Conservation (phyloP, 2,329 filamentous ascomycete genomes). For the Sarocladiaceae sp. region DNA sequence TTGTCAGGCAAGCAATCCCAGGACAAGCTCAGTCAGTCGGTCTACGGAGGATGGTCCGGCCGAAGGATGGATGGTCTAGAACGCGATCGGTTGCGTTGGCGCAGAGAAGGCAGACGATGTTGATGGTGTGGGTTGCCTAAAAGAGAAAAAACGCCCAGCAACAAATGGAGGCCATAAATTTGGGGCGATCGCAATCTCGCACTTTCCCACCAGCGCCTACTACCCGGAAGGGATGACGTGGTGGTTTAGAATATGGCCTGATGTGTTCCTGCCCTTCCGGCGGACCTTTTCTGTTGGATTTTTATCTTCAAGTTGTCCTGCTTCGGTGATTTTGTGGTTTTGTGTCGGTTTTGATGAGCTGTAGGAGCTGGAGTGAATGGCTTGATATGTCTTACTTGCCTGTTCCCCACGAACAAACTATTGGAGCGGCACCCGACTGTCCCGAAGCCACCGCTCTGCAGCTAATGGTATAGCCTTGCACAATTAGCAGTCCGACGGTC, state of each 20-base stretch:
- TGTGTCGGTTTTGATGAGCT: too few species aligned
- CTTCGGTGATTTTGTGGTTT: too few species aligned
- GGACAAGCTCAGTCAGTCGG: neutral
- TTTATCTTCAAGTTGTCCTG: too few species aligned
- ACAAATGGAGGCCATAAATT: neutral
- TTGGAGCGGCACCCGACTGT: too few species aligned
- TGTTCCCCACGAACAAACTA: too few species aligned
- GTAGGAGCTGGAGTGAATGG: neutral
- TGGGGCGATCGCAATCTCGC: constrained; percentile 3
- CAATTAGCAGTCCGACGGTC: neutral
- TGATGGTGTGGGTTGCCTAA: neutral
- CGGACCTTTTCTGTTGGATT: too few species aligned
- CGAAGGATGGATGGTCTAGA: constrained; percentile 5
- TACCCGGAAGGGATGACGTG: constrained; percentile 1
- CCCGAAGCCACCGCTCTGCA: too few species aligned
- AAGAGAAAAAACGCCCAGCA: neutral
- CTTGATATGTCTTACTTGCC: too few species aligned
- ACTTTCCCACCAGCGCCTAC: too few species aligned
- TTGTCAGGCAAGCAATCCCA: too few species aligned
- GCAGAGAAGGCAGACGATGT: neutral
- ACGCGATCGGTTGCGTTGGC: constrained; percentile 5
- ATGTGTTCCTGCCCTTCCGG: too few species aligned
- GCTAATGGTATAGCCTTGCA: too few species aligned
- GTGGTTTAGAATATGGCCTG: neutral
- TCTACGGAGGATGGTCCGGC: neutral